Conservation (phyloP, 371 early-diverging fungal genomes). For the Apophysomyces ossiformis region DNA sequence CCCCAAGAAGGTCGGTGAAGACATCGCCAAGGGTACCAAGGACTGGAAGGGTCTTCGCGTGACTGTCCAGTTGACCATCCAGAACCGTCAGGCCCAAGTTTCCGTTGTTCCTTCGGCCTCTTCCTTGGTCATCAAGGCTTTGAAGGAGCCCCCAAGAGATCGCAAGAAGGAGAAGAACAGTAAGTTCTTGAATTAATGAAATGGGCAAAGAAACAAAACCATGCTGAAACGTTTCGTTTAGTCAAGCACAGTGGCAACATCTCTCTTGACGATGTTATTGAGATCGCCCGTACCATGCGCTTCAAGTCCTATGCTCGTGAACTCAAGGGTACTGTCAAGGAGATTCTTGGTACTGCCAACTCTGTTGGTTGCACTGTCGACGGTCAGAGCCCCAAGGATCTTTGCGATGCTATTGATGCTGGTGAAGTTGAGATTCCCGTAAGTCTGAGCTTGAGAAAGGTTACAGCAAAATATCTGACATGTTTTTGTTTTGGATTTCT, state of each 20-base stretch:
- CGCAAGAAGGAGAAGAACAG: slow-evolving; percentile 99
- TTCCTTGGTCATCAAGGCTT: slow-evolving; percentile 97
- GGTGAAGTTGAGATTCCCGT: slow-evolving; percentile 92
- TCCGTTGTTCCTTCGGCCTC: slow-evolving; percentile 98
- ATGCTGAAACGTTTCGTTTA: background rate
- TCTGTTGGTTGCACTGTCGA: slow-evolving; percentile 97
- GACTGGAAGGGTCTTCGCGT: slow-evolving; percentile 99
- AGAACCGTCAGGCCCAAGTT: slow-evolving; percentile 99
- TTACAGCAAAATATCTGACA: no score
- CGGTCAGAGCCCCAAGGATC: slow-evolving; percentile 55
- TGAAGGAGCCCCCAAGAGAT: slow-evolving; percentile 99
- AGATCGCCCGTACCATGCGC: slow-evolving; percentile 97
- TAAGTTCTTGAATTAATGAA: background rate
- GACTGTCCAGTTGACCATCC: slow-evolving; percentile 97
- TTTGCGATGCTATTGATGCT: slow-evolving; percentile 55
- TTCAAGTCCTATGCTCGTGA: slow-evolving; percentile 89
- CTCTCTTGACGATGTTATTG: slow-evolving; percentile 90
- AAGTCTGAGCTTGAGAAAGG: slow-evolving; percentile 20
- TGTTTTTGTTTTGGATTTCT: background rate
- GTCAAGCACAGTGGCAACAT: slow-evolving; percentile 95
- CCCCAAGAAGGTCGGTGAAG: slow-evolving; percentile 99
- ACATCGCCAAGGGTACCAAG: slow-evolving; percentile 99
- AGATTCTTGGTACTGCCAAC: slow-evolving; percentile 98
- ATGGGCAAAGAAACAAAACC: background rate
- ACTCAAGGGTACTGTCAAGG: slow-evolving; percentile 96